These are phyloP conservation scores for Crithidia thermophila DNA, from an alignment of 208 protist species.

Conservation along the genomic window DNA sequence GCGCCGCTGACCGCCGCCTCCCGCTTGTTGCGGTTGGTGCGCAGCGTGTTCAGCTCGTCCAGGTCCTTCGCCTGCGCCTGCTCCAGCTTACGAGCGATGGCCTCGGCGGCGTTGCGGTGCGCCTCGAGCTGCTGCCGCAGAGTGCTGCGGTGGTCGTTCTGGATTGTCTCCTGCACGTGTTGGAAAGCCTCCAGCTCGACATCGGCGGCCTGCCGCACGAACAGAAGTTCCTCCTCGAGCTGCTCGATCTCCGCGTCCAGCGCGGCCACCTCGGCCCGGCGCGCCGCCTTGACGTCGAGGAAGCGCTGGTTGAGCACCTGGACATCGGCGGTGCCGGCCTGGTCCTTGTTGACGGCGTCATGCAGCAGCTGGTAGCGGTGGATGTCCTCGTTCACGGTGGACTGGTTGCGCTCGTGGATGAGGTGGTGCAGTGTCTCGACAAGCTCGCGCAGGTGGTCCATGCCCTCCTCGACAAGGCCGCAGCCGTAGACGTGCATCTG, in stretches of 20 bases:
- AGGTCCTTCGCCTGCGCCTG: slow-evolving; percentile 47
- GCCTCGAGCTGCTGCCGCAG: slow-evolving; percentile 63
- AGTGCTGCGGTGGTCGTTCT: slow-evolving; percentile 43
- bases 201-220: slow-evolving; percentile 68
- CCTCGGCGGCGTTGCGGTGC: slow-evolving; percentile 41
- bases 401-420: slow-evolving; percentile 67
- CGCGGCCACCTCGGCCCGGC: slow-evolving; percentile 60
- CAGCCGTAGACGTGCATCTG: slow-evolving; percentile 24
- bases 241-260: slow-evolving; percentile 68
- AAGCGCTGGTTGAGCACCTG: slow-evolving; percentile 90
- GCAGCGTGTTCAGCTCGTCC: slow-evolving; percentile 62
- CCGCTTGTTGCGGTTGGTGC: slow-evolving; percentile 71
- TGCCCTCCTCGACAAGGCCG: slow-evolving; percentile 42
- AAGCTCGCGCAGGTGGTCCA: slow-evolving; percentile 47
- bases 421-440: slow-evolving; percentile 51
- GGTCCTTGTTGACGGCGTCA: slow-evolving; percentile 90
- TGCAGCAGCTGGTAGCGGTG: slow-evolving; percentile 86
- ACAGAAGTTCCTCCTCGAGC: slow-evolving; percentile 77
- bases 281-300: slow-evolving; percentile 67
- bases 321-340: slow-evolving; percentile 86
- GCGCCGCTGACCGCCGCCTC: slow-evolving; percentile 83
- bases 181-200: slow-evolving; percentile 73
- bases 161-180: slow-evolving; percentile 54
- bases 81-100: slow-evolving; percentile 41
- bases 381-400: slow-evolving; percentile 90